Evolutionary conservation across 192 early-diverging fungal genomes (phyloP), one percentile per base, ranked within the genome.

Genomic region (Coemansia aciculifera): DNA sequence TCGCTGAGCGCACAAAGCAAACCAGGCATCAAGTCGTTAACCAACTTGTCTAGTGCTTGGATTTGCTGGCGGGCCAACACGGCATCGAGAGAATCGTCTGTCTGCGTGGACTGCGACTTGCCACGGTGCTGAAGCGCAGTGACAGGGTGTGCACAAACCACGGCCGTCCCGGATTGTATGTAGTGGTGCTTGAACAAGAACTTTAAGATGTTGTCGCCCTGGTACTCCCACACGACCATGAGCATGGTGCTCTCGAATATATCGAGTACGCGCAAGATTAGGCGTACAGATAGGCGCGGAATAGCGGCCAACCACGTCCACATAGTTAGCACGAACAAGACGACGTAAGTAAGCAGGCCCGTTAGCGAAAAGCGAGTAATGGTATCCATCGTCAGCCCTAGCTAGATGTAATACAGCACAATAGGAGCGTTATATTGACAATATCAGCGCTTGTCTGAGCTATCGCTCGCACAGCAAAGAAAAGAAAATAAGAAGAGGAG

Each of bases 121-220:
- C 31, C 5, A 17, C 32, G 54, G 4, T 8, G 13, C 13, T 57
- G 29, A 17, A 17, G 31, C 17, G 27, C 13, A 7, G 54, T 12
- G 29, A 5, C 13, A 32, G 29, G 15, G 13, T n/a, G 54, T 57
- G 54, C 31, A 17, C 54, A n/a, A 5, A 31, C 54, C 29, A 49
- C 59, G 9, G 39, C 59, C 32, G 21, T 34, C n/a, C 66, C 40
- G 3, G 57, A 38, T 12, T 44, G 64, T 23, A 66, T 32, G 31
- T 62, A 62, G 19, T 63, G 69, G 39, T 72, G 71, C 29, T 57
- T 31, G 51, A 37, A 69, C 9, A 78, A 59, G 17, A 69, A 72
- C 59, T 62, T 44, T 31, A 73, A 19, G 9, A 78, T 69, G 59
- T 72, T 72, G 12, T 74, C 77, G 27, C 77, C 72, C 63, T 74